phyloP scores from a whole-genome alignment of 257 asterid genomes.

The Agastache rugosa region DNA sequence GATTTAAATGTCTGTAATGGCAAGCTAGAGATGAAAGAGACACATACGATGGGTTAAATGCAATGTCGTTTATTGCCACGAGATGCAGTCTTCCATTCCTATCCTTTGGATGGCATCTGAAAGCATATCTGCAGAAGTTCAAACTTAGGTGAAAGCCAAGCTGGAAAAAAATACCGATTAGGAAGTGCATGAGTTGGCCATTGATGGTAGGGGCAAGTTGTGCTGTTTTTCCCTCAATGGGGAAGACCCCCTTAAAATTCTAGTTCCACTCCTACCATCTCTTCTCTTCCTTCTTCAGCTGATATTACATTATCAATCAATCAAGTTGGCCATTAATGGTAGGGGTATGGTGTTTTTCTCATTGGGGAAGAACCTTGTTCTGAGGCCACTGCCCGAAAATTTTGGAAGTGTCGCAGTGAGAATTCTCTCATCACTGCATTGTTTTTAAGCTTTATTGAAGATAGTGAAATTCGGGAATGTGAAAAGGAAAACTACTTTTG shows the following conservation, averaged over 20 bases:
- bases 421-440: background rate
- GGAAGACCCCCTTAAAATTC: background rate
- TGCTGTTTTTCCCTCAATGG: too few species aligned
- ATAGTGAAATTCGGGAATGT: background rate
- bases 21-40: constrained; percentile 37
- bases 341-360: background rate
- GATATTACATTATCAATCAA: background rate
- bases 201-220: background rate
- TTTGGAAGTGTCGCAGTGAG: background rate
- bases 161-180: background rate
- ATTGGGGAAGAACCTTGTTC: background rate
- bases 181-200: constrained; percentile 15
- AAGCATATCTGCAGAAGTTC: constrained; percentile 68
- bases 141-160: constrained; percentile 19
- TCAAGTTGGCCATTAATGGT: background rate
- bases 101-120: constrained; percentile 80
- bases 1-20: constrained; percentile 17
- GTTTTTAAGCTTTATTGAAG: background rate
- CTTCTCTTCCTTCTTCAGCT: background rate
- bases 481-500: background rate
- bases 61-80: constrained; percentile 78
- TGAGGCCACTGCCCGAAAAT: background rate
- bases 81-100: constrained; percentile 58
- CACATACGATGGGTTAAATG: constrained; percentile 79
- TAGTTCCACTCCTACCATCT: background rate